A percentile compares a stretch with the other conserved stretches of the same genome.
These are phyloP conservation scores for Hyaloscypha variabilis DNA, from an alignment of 495 filamentous ascomycete species.

Conservation along the genomic window DNA sequence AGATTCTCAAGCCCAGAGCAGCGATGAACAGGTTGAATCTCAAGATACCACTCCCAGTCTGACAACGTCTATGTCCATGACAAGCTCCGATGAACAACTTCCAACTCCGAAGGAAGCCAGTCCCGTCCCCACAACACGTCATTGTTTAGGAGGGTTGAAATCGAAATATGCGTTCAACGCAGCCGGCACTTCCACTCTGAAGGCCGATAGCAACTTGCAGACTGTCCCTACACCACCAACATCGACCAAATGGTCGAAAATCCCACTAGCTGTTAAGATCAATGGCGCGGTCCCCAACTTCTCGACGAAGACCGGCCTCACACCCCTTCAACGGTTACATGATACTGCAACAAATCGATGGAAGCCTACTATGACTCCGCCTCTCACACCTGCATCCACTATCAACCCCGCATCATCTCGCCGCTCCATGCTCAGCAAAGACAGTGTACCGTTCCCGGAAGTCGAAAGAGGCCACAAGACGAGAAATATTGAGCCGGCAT, in stretches of 20 bases:
- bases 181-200: slow-evolving; percentile 6
- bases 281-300: slow-evolving; percentile 4
- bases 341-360: slow-evolving; percentile 22
- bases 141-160: slow-evolving; percentile 5
- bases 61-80: slow-evolving; percentile 17
- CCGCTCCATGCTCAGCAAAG: slow-evolving; percentile 25
- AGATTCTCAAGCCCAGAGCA: neutral
- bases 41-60: slow-evolving; percentile 21
- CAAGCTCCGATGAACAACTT: slow-evolving; percentile 27
- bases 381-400: slow-evolving; percentile 11
- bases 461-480: slow-evolving; percentile 9
- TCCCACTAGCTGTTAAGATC: slow-evolving; percentile 30
- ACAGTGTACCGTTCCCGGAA: slow-evolving; percentile 28
- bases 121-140: neutral
- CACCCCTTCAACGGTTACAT: slow-evolving; percentile 30
- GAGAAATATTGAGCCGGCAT: slow-evolving; percentile 21
- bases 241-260: slow-evolving; percentile 20
- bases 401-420: slow-evolving; percentile 6
- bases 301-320: slow-evolving; percentile 11
- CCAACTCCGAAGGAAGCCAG: slow-evolving; percentile 20
- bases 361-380: slow-evolving; percentile 27
- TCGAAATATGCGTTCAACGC: slow-evolving; percentile 28
- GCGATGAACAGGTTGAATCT: slow-evolving; percentile 2
- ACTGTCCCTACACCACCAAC: slow-evolving; percentile 20
- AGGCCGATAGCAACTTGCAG: neutral